A percentile compares a stretch with the other conserved stretches of the same genome.
phyloP scores from a whole-genome alignment of 2,329 filamentous ascomycete genomes.

The Ascosphaera acerosa region DNA sequence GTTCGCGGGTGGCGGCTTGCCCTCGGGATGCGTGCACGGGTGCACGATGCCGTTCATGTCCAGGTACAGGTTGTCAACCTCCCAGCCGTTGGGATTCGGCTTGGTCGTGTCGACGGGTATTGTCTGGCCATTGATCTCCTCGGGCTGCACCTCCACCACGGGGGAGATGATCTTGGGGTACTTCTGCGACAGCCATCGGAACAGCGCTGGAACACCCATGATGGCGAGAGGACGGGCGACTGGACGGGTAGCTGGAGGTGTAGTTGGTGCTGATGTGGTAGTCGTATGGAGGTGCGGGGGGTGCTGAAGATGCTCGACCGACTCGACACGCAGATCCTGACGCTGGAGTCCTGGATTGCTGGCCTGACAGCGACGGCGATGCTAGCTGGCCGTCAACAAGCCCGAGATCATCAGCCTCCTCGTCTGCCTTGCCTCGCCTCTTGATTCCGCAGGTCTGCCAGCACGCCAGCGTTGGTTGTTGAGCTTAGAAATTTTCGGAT shows the following conservation, averaged over 20 bases:
- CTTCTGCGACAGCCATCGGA: slow-evolving; percentile 88
- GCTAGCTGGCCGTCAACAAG: no score
- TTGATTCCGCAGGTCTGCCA: no score
- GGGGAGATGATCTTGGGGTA: slow-evolving; percentile 93
- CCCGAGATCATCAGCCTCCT: no score
- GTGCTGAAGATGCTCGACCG: not conserved
- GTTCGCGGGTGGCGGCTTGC: slow-evolving; percentile 66
- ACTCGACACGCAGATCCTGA: no score
- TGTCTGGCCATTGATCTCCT: slow-evolving; percentile 55
- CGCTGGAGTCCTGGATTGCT: no score
- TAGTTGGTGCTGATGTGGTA: not conserved
- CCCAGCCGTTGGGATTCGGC: slow-evolving; percentile 88
- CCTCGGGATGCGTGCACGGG: slow-evolving; percentile 92
- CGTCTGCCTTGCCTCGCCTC: no score
- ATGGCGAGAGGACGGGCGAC: slow-evolving; percentile 5
- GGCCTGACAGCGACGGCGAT: no score
- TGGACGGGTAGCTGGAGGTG: not conserved
- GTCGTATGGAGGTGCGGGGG: not conserved
- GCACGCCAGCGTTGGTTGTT: no score
- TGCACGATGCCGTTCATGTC: slow-evolving; percentile 99
- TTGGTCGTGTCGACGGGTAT: slow-evolving; percentile 66
- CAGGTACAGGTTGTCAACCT: slow-evolving; percentile 92
- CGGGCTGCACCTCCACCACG: slow-evolving; percentile 64
- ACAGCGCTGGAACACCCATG: slow-evolving; percentile 89
- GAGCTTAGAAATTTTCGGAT: no score